Conservation (phyloP, 2,329 filamentous ascomycete genomes). For the Trichoderma atrobrunneum region DNA sequence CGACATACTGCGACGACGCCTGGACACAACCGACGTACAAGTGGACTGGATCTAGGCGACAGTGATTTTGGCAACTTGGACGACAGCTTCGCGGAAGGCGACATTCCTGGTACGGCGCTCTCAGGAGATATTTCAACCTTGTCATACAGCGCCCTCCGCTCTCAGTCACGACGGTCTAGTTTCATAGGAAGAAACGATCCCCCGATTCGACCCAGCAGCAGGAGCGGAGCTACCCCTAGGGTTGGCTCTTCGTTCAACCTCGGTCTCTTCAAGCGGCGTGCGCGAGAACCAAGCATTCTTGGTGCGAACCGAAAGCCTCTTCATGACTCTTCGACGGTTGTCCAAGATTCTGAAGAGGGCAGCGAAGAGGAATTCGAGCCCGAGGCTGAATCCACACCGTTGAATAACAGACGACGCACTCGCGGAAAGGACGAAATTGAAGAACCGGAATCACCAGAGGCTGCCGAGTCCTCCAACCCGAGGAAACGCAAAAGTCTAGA, state of each 20-base stretch:
- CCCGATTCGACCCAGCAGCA: constrained; percentile 53
- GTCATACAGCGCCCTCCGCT: constrained; percentile 47
- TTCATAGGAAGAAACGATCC: constrained; percentile 50
- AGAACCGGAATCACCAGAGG: constrained; percentile 27
- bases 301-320: constrained; percentile 48
- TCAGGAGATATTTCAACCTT: constrained; percentile 47
- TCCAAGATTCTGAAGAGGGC: constrained; percentile 34
- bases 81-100: constrained; percentile 42
- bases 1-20: constrained; percentile 37
- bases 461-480: constrained; percentile 33
- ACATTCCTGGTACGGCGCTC: constrained; percentile 31
- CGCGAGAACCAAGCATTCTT: constrained; percentile 60
- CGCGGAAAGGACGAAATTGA: constrained; percentile 29
- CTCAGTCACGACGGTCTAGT: constrained; percentile 48
- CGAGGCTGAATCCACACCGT: constrained; percentile 67
- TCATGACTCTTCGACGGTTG: constrained; percentile 33
- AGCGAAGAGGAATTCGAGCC: constrained; percentile 53
- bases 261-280: constrained; percentile 55
- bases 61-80: constrained; percentile 47
- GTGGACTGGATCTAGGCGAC: constrained; percentile 49
- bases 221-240: constrained; percentile 46
- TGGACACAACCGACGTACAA: constrained; percentile 35
- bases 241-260: constrained; percentile 54
- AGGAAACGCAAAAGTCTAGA: constrained; percentile 58
- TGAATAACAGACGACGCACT: constrained; percentile 46